Base-by-base conservation (phyloP, 2,329 filamentous ascomycete genomes). In the Penicillium concentricum region DNA sequence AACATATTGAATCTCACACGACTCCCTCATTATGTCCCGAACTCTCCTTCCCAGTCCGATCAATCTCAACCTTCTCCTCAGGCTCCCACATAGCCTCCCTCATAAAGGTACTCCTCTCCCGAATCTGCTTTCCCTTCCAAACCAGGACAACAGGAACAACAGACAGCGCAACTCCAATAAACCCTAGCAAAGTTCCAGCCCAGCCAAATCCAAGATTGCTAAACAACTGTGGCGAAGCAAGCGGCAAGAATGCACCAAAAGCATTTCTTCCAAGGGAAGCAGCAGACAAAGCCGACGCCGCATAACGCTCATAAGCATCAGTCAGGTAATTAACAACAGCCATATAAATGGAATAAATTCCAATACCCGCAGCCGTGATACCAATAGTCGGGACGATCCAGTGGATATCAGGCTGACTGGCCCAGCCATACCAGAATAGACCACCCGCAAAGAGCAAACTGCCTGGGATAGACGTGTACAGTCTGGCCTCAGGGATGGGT, bases 261-360 rank as follows among this genome's bases (percentile, higher is more conserved):
- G 70, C 55, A 54, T 78, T 80, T 4, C 79, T 68, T 0, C 78
- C 71, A 5, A 82, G 67, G 0, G 77, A 78, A 3, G 78, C 78
- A 1, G 78, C 79, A 1, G 76, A 76, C 1, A 80, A 67, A 1
- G 79, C 76, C 0, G 75, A 79, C 0, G 78, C 78, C 4, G 79
- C 78, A 52, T 79, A 79, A 35, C 77, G 72, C 34, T 79, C 77
- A 57, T 81, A 82, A 0, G 78, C 75, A 58, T 81, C 78, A 2
- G 74, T 76, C 24, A 79, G 66, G 48, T 80, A 80, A 15, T 82
- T 82, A 5, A 80, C 73, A 3, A 77, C 79, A 22, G 77, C 78
- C 61, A 82, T 73, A 54, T 77, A 75, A 12, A 79, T 80, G 10
- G 70, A 71, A 30, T 74, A 75, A 1, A 80, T 78, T 4, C 69